Evolutionary conservation across 352 stramenopile species (phyloP), one percentile per base, ranked within the genome.

Genomic region (Pythium rhizo-oryzae): DNA sequence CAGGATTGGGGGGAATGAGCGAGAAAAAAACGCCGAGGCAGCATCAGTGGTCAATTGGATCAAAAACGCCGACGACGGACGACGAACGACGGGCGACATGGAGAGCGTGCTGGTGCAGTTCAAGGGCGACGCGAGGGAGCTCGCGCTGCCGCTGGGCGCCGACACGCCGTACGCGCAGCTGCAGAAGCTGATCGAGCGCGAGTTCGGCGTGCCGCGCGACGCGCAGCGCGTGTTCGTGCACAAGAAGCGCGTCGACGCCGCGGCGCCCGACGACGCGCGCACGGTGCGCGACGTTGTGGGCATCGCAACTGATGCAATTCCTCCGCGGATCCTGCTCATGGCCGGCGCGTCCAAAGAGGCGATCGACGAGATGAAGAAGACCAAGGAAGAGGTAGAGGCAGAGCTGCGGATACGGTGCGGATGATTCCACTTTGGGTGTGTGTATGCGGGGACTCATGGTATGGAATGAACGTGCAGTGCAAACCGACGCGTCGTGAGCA

Each of bases 161-260:
- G 16, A 61, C 11, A 76, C 78, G 11, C 82, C 78, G 23, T 63
- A 82, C 13, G 71, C 28, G 18, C 58, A 86, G 41, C 47, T 88
- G 16, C 84, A 89, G 54, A 46, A 62, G 4, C 24, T 79, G 23
- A 64, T 92, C 13, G 68, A 74, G 46, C 23, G 41, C 9, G 46
- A 71, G 25, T 57, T 82, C 25, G 25, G 35, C 25, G 70, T 90
- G 0, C 47, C 74, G 4, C 44, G 13, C 15, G 84, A 91, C 6
- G 72, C 73, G 5, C 84, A 91, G 70, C 76, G 84, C 41, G 69
- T 88, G 33, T 89, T 92, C 67, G 74, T 87, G 63, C 74, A 79
- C 50, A 82, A 79, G 50, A 78, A 75, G 13, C 77, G 81, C 35
- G 49, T 92, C 16, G 72, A 89, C 41, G 35, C 53, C 74, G 67